Evolutionary conservation across 1,284 basidiomycete species (phyloP).

Genomic region (Pseudozyma flocculosa): DNA sequence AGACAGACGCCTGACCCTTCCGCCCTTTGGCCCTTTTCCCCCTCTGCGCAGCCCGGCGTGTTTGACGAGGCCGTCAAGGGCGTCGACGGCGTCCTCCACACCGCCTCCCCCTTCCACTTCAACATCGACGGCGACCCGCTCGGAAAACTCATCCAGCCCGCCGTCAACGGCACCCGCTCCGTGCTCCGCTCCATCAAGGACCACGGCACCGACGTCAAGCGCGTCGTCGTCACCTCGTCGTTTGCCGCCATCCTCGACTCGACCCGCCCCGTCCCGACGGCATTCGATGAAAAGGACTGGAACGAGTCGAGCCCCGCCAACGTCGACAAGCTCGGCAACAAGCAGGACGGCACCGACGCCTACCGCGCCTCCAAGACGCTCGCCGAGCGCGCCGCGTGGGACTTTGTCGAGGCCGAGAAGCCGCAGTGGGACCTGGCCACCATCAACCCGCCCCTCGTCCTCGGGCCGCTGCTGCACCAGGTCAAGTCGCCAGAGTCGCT

Average conservation of each 20-base stretch:
- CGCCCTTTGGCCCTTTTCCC: too few species aligned
- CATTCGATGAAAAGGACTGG: slow-evolving; percentile 66
- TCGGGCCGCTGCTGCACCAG: slow-evolving; percentile 64
- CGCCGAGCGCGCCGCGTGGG: slow-evolving; percentile 65
- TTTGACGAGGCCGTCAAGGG: slow-evolving; percentile 72
- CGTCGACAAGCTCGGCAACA: slow-evolving; percentile 33
- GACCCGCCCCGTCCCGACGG: slow-evolving; percentile 21
- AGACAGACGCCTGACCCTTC: too few species aligned
- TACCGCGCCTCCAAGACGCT: slow-evolving; percentile 66
- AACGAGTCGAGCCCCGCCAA: slow-evolving; percentile 65
- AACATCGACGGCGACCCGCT: slow-evolving; percentile 47
- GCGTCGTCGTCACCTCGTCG: slow-evolving; percentile 71
- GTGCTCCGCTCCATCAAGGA: slow-evolving; percentile 65
- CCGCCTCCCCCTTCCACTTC: slow-evolving; percentile 63
- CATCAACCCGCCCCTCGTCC: slow-evolving; percentile 42
- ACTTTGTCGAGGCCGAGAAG: slow-evolving; percentile 43
- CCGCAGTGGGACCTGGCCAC: slow-evolving; percentile 38
- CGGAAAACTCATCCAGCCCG: slow-evolving; percentile 65
- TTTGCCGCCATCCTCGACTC: slow-evolving; percentile 63
- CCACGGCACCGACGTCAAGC: slow-evolving; percentile 62
- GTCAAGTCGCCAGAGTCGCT: slow-evolving; percentile 61
- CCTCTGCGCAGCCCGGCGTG: slow-evolving; percentile 63
- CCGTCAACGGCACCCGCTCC: slow-evolving; percentile 67
- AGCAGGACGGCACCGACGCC: slow-evolving; percentile 61
- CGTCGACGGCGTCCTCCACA: slow-evolving; percentile 67